Evolutionary conservation across 106 monocot genomes (phyloP), one percentile per base, ranked within the genome.

Genomic region (Dendrobium huoshanense): DNA sequence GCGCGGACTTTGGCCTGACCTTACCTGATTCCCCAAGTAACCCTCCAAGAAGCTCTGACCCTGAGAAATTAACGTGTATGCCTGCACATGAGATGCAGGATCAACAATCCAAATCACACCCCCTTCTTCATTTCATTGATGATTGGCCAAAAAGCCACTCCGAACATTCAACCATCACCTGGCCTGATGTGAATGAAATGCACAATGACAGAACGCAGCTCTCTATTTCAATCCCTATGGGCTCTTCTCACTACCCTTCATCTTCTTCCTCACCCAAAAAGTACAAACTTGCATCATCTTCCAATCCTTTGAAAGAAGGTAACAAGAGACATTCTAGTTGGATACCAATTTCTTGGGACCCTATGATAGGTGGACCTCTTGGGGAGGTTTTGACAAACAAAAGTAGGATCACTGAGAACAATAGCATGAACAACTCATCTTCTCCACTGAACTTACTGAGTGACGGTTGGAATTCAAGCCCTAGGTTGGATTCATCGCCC

Each of bases 331-430:
- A 84, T 40, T 88, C 87, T 27, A 84, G 75, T 65, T 89, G 88
- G 92, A 79, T 83, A 67, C 90, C 88, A 1, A 70, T 89, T 33
- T 87, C 89, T 10, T 92, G 95, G 98, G 95, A 89, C 29, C 40
- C 95, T 77, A 85, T 91, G 22, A 74, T 90, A 29, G 95, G 91
- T 45, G 98, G 98, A 31, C 98, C 98, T 82, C 83, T 95, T 58
- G 98, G 95, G 18, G 98, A 99, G 81, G 98, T 89, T 78, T 85
- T 98, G 15, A 91, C 80, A n/a, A 96, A 86, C 78, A 88, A 83
- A 24, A 86, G 78, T 67, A 89, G 45, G 67, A 92, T 82, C 18
- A 55, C 83, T 18, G 86, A 81, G 54, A 84, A 86, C 51, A 41
- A 54, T 65, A 80, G 72, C 61, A 85, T 72, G 78, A 92, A 88